These are phyloP conservation scores for Laburnicola sp. DNA, from an alignment of 2,329 filamentous ascomycete species.

Conservation along the genomic window DNA sequence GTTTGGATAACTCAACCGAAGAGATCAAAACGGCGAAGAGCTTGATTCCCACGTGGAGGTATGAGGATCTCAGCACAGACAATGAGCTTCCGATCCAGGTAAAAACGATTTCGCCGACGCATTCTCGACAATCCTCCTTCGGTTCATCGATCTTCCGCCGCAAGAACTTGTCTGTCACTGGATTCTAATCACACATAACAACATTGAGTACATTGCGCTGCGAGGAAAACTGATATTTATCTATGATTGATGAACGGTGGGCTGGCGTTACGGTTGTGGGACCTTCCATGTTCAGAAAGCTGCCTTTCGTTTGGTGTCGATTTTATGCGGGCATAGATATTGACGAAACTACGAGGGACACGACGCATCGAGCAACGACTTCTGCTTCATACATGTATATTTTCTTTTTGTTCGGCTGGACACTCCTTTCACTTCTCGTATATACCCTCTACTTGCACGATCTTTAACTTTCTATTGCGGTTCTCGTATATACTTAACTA, in stretches of 20 bases:
- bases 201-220: background rate
- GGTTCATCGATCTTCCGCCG: conserved; percentile 7
- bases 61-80: conserved; percentile 10
- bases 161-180: background rate
- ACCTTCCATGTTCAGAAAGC: background rate
- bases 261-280: background rate
- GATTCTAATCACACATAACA: background rate
- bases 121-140: conserved; percentile 7
- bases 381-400: background rate
- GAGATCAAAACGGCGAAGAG: conserved; percentile 5
- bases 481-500: conserved; percentile 3
- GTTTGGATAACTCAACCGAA: conserved; percentile 8
- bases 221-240: background rate
- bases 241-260: background rate
- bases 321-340: too few relatives aligned
- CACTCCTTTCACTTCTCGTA: background rate
- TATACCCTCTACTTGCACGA: background rate
- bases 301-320: background rate
- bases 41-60: conserved; percentile 14
- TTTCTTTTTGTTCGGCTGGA: background rate
- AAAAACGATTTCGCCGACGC: background rate
- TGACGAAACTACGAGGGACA: background rate
- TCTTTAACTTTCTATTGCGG: background rate
- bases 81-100: conserved; percentile 5
- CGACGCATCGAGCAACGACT: background rate